Conservation (phyloP, 2,329 filamentous ascomycete genomes). For the Sclerotinia minor region DNA sequence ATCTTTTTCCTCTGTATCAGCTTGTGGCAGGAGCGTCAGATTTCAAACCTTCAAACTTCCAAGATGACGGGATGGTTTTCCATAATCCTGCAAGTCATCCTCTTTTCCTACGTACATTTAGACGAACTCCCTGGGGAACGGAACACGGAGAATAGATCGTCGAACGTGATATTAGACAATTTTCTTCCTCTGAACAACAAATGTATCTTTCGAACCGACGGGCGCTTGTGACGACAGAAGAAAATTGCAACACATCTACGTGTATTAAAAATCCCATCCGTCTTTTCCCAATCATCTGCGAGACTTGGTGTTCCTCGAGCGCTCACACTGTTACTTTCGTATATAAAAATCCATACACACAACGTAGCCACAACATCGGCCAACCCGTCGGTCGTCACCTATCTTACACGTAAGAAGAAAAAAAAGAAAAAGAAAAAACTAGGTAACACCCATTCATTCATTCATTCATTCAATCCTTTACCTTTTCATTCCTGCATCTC, state of each 20-base stretch:
- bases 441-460: conserved; percentile 10
- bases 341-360: conserved; percentile 17
- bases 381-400: conserved; percentile 19
- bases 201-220: conserved; percentile 8
- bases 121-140: background rate
- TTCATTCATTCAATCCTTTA: too few relatives aligned
- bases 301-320: conserved; percentile 22
- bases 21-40: conserved; percentile 8
- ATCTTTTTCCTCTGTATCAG: background rate
- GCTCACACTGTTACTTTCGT: conserved; percentile 22
- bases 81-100: background rate
- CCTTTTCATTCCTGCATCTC: background rate
- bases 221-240: conserved; percentile 10
- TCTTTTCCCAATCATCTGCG: conserved; percentile 7
- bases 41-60: background rate
- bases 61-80: background rate
- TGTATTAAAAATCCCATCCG: background rate
- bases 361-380: conserved; percentile 24
- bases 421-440: too few relatives aligned
- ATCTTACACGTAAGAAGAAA: conserved; percentile 15
- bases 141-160: conserved; percentile 7
- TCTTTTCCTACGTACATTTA: background rate
- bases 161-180: conserved; percentile 18
- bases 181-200: background rate
- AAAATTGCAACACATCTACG: conserved; percentile 15